Conservation (phyloP, 1,284 basidiomycete species). For the Tranzscheliella williamsii region DNA sequence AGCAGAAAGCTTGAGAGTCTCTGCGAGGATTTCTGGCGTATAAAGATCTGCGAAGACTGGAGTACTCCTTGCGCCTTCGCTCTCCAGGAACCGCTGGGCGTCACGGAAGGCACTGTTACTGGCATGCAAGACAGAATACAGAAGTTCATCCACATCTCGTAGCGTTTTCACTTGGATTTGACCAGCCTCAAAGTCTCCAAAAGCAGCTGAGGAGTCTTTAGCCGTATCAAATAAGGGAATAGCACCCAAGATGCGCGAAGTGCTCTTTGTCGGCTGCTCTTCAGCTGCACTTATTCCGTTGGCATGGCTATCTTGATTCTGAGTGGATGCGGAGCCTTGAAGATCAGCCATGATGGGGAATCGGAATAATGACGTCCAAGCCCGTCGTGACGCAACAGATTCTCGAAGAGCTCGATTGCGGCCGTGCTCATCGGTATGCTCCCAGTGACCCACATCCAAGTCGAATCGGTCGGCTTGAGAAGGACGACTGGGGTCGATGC, state of each 20-base stretch:
- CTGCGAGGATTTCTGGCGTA: conserved; percentile 42
- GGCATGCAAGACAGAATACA: conserved; percentile 40
- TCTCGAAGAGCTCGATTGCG: conserved; percentile 17
- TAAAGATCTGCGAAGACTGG: conserved; percentile 46
- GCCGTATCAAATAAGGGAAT: conserved; percentile 23
- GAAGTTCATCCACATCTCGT: conserved; percentile 59
- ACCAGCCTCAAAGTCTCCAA: conserved; percentile 59
- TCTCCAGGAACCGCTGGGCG: conserved; percentile 54
- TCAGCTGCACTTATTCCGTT: conserved; percentile 5
- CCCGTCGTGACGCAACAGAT: conserved; percentile 65
- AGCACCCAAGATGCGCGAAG: conserved; percentile 25
- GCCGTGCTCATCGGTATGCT: conserved; percentile 5
- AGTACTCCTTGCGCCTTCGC: conserved; percentile 36
- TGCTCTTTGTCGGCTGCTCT: conserved; percentile 1
- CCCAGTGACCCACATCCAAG: conserved; percentile 15
- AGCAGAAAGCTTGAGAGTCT: conserved; percentile 77
- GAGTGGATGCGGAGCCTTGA: neutral
- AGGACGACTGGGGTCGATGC: conserved; percentile 33
- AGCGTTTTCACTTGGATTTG: conserved; percentile 1
- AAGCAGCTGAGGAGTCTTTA: conserved; percentile 28
- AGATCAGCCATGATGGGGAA: conserved; percentile 17
- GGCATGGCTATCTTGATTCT: conserved; percentile 6
- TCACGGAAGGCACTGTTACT: conserved; percentile 54
- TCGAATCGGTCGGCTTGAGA: conserved; percentile 46
- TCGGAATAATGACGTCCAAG: conserved; percentile 73